phyloP scores from a whole-genome alignment of 2,329 filamentous ascomycete species.

The Drechslerella coelobrocha region DNA sequence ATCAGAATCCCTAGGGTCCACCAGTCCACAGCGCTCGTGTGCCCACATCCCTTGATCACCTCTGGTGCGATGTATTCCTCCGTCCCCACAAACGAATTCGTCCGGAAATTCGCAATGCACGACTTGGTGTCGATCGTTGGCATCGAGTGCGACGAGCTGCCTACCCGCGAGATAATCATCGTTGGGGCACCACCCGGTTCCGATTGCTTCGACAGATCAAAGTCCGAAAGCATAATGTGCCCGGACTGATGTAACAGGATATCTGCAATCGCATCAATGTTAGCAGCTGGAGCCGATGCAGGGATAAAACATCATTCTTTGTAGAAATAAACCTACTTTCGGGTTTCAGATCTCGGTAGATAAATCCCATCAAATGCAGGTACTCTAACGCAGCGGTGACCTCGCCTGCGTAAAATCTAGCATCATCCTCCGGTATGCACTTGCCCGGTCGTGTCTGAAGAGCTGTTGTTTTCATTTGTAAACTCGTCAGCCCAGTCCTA shows the following conservation, averaged over 20 bases:
- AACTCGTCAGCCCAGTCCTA: background rate
- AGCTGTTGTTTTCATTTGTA: conserved; percentile 61
- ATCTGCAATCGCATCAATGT: conserved; percentile 69
- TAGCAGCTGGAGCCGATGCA: no score
- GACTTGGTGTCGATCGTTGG: conserved; percentile 99
- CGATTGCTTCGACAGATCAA: conserved; percentile 97
- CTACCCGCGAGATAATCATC: conserved; percentile 89
- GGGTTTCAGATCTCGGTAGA: conserved; percentile 96
- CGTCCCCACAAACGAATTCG: conserved; percentile 97
- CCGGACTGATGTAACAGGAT: conserved; percentile 98
- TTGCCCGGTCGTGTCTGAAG: conserved; percentile 96
- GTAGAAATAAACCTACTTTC: conserved; percentile 72
- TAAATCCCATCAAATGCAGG: conserved; percentile 98
- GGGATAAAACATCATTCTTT: no score
- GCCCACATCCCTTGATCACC: conserved; percentile 97
- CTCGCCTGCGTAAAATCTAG: conserved; percentile 95
- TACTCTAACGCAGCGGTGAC: conserved; percentile 97
- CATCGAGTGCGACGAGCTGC: conserved; percentile 81
- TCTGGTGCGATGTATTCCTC: conserved; percentile 99
- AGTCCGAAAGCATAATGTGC: conserved; percentile 99
- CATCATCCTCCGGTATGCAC: conserved; percentile 95
- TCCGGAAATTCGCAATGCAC: conserved; percentile 96
- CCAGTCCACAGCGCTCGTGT: conserved; percentile 98
- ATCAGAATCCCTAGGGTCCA: conserved; percentile 97
- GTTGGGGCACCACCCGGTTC: conserved; percentile 93